Conservation (phyloP, 202 grass and related monocot species). For the Panicum virgatum region DNA sequence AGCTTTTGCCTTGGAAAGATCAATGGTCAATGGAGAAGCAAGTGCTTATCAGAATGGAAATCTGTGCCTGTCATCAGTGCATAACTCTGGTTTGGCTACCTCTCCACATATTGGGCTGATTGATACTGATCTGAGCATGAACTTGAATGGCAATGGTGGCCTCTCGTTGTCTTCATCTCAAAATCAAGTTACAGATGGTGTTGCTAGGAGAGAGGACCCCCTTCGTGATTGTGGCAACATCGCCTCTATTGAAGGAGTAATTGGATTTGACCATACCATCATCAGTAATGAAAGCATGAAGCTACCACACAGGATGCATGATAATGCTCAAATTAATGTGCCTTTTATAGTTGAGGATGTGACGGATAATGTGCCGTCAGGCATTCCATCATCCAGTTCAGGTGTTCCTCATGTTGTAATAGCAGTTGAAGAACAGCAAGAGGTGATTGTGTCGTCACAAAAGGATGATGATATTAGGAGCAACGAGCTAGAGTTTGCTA, state of each 20-base stretch:
- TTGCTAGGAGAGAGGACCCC: slow-evolving; percentile 42
- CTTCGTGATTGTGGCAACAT: slow-evolving; percentile 33
- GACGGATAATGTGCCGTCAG: slow-evolving; percentile 53
- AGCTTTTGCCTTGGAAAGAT: slow-evolving; percentile 15
- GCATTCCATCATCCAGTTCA: slow-evolving; percentile 41
- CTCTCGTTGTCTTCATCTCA: slow-evolving; percentile 27
- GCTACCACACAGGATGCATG: slow-evolving; percentile 8
- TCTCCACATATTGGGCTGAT: slow-evolving; percentile 32
- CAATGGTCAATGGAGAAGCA: slow-evolving; percentile 7
- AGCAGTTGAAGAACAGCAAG: slow-evolving; percentile 43
- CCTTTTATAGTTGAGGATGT: slow-evolving; percentile 63
- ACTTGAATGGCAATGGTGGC: slow-evolving; percentile 32
- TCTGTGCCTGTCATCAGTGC: slow-evolving; percentile 26
- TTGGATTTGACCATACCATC: slow-evolving; percentile 16
- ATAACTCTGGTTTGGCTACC: slow-evolving; percentile 31
- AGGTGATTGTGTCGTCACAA: slow-evolving; percentile 27
- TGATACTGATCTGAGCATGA: slow-evolving; percentile 44
- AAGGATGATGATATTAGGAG: slow-evolving; percentile 45
- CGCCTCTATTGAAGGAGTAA: slow-evolving; percentile 13
- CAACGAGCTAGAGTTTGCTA: slow-evolving; percentile 30
- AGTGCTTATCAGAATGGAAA: slow-evolving; percentile 31
- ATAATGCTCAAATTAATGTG: slow-evolving; percentile 36
- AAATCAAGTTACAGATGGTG: slow-evolving; percentile 31
- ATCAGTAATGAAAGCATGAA: slow-evolving; percentile 33
- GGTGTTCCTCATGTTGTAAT: slow-evolving; percentile 54